Percentiles rank a stretch among this genome's conserved stretches.
Conservation (phyloP, 805 yeast species). For the Ogataea neopini region DNA sequence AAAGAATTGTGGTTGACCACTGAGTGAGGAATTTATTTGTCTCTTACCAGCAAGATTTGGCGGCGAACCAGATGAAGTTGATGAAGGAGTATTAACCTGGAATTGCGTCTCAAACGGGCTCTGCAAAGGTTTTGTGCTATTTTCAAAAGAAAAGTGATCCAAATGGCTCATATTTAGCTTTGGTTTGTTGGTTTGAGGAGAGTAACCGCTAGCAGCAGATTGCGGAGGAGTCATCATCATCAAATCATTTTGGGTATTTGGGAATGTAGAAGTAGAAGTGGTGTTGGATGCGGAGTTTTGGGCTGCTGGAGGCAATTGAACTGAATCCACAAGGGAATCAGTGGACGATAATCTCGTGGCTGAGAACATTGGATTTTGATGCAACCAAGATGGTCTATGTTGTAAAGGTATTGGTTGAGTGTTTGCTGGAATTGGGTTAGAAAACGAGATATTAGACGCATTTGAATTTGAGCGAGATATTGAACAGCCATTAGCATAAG, state of each 20-base stretch:
- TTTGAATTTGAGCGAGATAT: constrained; percentile 32
- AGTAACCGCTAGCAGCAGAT: constrained; percentile 17
- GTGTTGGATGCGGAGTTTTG: constrained; percentile 11
- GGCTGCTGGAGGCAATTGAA: constrained; percentile 23
- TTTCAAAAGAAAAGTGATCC: constrained; percentile 28
- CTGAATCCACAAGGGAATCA: constrained; percentile 37
- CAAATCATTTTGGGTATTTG: constrained; percentile 15
- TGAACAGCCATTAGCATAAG: constrained; percentile 19
- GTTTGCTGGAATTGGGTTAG: constrained; percentile 6
- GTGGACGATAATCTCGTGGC: constrained; percentile 35
- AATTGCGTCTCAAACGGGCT: constrained; percentile 28
- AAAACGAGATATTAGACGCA: constrained; percentile 16
- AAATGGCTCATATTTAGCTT: constrained; percentile 12
- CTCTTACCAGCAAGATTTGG: neutral
- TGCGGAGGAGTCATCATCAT: constrained; percentile 25
- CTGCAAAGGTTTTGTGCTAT: constrained; percentile 22
- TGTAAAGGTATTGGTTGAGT: constrained; percentile 7
- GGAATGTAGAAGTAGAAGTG: constrained; percentile 3
- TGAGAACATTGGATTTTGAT: constrained; percentile 33
- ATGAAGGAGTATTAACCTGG: constrained; percentile 10
- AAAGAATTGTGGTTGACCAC: constrained; percentile 9
- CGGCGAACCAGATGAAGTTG: neutral
- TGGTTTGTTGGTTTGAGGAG: constrained; percentile 15
- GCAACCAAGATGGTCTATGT: constrained; percentile 39
- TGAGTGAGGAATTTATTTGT: neutral